Evolutionary conservation across 495 filamentous ascomycete genomes (phyloP).

Genomic region (Neurospora sp.): DNA sequence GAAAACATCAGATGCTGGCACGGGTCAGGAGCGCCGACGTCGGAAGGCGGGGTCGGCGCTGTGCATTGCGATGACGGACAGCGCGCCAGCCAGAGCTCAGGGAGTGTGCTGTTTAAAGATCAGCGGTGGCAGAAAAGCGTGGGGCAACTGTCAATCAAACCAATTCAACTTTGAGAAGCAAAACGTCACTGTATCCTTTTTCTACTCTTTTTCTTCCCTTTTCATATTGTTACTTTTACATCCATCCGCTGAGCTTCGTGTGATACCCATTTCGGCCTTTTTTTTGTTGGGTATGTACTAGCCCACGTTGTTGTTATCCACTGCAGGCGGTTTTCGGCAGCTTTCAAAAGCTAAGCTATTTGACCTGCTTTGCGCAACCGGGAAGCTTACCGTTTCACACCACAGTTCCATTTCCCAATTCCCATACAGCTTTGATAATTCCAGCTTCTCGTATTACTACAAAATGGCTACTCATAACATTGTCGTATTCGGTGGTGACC

Average conservation of each 20-base stretch:
- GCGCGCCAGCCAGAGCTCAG: conserved; percentile 6
- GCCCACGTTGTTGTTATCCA: background rate
- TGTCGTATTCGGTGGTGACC: conserved; percentile 76
- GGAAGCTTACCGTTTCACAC: background rate
- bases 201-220: background rate
- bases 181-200: background rate
- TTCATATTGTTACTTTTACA: background rate
- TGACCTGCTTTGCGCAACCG: background rate
- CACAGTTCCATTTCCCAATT: background rate
- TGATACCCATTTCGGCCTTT: background rate
- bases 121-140: conserved; percentile 1
- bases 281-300: background rate
- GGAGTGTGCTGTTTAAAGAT: background rate
- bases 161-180: background rate
- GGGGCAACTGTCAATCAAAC: conserved; percentile 6
- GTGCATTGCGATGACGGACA: background rate
- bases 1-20: background rate
- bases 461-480: conserved; percentile 45
- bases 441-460: background rate
- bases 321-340: background rate
- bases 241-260: background rate
- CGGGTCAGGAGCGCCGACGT: conserved; percentile 13
- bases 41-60: conserved; percentile 21
- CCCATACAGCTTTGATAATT: background rate
- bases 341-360: background rate